These are phyloP conservation scores for Pharus latifolius DNA, from an alignment of 176 grass and related monocot genomes.

Conservation along the genomic window DNA sequence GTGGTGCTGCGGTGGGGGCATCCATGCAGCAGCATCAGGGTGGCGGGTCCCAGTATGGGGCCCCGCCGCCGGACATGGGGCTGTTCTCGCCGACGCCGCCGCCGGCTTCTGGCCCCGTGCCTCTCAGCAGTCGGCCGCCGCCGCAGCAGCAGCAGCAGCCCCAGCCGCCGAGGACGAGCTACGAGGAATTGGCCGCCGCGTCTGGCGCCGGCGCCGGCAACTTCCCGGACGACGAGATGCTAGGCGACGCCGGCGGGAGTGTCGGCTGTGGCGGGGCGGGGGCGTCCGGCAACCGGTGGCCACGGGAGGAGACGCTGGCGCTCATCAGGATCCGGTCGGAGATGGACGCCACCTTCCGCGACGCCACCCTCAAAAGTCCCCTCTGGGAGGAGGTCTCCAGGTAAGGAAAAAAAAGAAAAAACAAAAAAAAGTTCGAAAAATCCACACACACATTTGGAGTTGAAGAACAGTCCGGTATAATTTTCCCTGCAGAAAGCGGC, in stretches of 20 bases:
- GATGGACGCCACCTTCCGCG: constrained; percentile 92
- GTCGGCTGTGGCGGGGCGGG: constrained; percentile 10
- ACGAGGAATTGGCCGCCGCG: constrained; percentile 14
- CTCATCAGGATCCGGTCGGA: constrained; percentile 98
- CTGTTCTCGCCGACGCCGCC: constrained; percentile 16
- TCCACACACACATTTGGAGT: constrained; percentile 10
- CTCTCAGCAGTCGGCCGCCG: constrained; percentile 29
- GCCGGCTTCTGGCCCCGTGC: neutral
- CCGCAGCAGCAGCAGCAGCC: neutral
- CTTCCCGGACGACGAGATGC: constrained; percentile 36
- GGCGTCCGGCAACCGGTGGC: constrained; percentile 71
- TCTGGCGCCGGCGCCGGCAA: neutral
- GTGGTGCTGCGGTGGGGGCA: neutral
- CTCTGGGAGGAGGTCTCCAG: constrained; percentile 94
- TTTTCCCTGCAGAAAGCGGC: constrained; percentile 1
- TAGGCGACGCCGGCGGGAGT: neutral
- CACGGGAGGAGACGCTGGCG: constrained; percentile 78
- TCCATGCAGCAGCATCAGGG: constrained; percentile 45
- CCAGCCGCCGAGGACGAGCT: neutral
- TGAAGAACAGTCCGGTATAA: neutral
- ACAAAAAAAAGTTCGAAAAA: neutral
- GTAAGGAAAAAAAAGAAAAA: constrained; percentile 5
- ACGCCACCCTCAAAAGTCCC: constrained; percentile 81
- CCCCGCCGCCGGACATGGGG: constrained; percentile 19
- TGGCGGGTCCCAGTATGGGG: constrained; percentile 33